Conservation (phyloP, 2,329 filamentous ascomycete species). For the Truncatella angustata region DNA sequence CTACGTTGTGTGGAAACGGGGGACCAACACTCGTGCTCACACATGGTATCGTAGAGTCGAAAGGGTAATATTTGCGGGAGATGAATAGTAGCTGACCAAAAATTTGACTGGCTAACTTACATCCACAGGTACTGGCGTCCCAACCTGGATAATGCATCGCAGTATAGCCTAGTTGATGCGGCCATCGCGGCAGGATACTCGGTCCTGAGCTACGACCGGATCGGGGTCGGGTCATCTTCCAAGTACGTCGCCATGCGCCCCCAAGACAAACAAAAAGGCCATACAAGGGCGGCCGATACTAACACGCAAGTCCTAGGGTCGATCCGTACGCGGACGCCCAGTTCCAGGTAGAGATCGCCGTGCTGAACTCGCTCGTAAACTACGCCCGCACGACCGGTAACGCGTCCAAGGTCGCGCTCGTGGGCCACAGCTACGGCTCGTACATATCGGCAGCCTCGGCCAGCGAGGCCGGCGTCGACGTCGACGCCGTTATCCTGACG, state of each 20-base stretch:
- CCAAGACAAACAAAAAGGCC: too few relatives aligned
- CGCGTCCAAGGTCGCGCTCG: constrained; percentile 24
- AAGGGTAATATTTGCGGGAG: constrained; percentile 19
- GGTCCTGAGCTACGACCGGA: constrained; percentile 29
- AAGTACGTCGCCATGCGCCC: constrained; percentile 22
- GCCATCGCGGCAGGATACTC: constrained; percentile 26
- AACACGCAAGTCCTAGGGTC: constrained; percentile 14
- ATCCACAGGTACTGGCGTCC: constrained; percentile 27
- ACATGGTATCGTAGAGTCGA: constrained; percentile 30
- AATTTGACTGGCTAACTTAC: background rate
- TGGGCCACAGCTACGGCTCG: constrained; percentile 30
- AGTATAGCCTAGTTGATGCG: constrained; percentile 25
- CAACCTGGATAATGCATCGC: constrained; percentile 16
- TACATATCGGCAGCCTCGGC: constrained; percentile 24
- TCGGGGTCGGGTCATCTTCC: constrained; percentile 30
- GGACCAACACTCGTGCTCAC: constrained; percentile 23
- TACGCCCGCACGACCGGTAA: constrained; percentile 20
- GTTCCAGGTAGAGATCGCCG: constrained; percentile 29
- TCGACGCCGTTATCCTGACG: constrained; percentile 23
- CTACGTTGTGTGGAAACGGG: constrained; percentile 25
- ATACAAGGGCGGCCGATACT: background rate
- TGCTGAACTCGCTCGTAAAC: constrained; percentile 24
- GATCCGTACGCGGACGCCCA: constrained; percentile 24
- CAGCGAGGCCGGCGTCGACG: constrained; percentile 13
- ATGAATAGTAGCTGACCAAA: background rate